phyloP scores from a whole-genome alignment of 352 stramenopile species.

The Thalassiosira mediterranea region DNA sequence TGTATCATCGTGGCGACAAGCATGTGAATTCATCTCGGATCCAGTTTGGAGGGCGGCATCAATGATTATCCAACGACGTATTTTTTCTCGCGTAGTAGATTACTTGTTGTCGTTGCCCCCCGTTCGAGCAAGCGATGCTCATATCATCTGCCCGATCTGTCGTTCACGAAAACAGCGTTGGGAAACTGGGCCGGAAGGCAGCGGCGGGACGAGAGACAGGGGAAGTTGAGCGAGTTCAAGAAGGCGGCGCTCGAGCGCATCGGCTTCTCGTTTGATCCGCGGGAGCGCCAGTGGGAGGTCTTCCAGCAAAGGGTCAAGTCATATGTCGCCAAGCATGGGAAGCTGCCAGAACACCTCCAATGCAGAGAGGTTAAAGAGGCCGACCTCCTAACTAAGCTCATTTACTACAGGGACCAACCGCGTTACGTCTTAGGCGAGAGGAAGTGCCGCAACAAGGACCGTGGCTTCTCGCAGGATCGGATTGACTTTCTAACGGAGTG shows the following conservation, averaged over 20 bases:
- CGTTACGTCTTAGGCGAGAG: conserved; percentile 6
- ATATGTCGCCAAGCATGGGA: conserved; percentile 6
- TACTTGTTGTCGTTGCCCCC: background rate
- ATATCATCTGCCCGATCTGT: background rate
- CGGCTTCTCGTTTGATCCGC: conserved; percentile 10
- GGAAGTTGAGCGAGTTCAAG: conserved; percentile 18
- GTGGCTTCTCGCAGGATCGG: conserved; percentile 5
- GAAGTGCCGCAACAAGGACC: background rate
- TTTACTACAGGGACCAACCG: conserved; percentile 4
- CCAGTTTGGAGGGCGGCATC: too few species aligned
- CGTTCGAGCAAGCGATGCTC: too few species aligned
- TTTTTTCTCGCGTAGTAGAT: too few species aligned
- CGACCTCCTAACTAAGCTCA: background rate
- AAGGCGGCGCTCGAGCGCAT: conserved; percentile 15
- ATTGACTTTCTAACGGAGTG: conserved; percentile 10
- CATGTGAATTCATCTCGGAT: too few species aligned
- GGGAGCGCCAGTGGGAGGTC: conserved; percentile 8
- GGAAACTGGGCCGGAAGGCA: conserved; percentile 17
- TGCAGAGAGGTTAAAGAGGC: background rate
- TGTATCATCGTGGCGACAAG: too few species aligned
- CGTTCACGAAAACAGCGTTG: conserved; percentile 15
- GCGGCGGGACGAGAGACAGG: conserved; percentile 8
- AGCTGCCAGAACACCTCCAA: background rate
- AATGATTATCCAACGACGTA: too few species aligned
- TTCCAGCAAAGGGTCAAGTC: conserved; percentile 12